phyloP scores from a whole-genome alignment of 2,329 filamentous ascomycete genomes.

The Fusarium secorum region DNA sequence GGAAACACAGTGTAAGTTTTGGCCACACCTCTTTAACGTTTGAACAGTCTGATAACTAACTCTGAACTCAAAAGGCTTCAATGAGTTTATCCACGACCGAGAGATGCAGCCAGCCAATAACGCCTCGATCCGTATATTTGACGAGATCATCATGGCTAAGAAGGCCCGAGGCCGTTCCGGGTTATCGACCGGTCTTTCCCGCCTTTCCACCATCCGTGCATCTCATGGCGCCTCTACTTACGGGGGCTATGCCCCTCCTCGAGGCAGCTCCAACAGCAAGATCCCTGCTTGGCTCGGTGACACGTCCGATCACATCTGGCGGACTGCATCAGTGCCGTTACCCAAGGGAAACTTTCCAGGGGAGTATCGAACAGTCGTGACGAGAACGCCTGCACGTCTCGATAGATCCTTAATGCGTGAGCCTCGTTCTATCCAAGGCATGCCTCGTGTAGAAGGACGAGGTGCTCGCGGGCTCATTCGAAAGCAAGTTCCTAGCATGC shows the following conservation, averaged over 20 bases:
- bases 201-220: conserved; percentile 66
- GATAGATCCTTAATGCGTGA: conserved; percentile 91
- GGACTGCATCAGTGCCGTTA: conserved; percentile 68
- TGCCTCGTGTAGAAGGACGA: conserved; percentile 70
- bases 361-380: conserved; percentile 68
- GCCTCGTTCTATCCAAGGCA: conserved; percentile 86
- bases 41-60: conserved; percentile 2
- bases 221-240: conserved; percentile 60
- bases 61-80: conserved; percentile 58
- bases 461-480: conserved; percentile 58
- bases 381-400: conserved; percentile 79
- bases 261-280: conserved; percentile 48
- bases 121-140: conserved; percentile 77
- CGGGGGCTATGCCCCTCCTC: conserved; percentile 49
- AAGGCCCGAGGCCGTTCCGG: conserved; percentile 70
- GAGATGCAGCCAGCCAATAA: conserved; percentile 71
- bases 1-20: conserved; percentile 68
- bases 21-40: not conserved
- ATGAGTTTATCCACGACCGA: conserved; percentile 85
- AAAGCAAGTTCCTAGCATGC: conserved; percentile 64
- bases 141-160: conserved; percentile 85
- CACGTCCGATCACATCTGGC: conserved; percentile 81
- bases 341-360: conserved; percentile 69
- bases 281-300: conserved; percentile 72
- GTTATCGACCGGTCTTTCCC: conserved; percentile 70